A percentile compares a stretch with the other conserved stretches of the same genome.
phyloP scores from a whole-genome alignment of 495 filamentous ascomycete genomes.

The Opeltia flavorubescens region DNA sequence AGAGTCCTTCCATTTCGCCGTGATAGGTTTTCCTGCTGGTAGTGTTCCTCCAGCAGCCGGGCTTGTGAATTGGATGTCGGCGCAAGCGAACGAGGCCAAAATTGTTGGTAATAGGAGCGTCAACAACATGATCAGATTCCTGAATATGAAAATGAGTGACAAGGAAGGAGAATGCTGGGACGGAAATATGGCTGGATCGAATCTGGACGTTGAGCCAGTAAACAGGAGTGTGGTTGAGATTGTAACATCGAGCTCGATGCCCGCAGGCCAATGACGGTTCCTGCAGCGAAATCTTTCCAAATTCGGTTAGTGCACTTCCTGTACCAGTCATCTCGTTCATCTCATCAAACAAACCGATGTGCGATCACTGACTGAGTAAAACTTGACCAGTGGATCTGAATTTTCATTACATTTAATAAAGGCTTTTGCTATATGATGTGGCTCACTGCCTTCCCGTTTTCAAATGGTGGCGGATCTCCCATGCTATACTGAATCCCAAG shows the following conservation, averaged over 20 bases:
- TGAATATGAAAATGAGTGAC: conserved; percentile 3
- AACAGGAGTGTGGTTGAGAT: not conserved
- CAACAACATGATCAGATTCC: conserved; percentile 17
- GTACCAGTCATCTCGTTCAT: no score
- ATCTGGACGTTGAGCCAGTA: no score
- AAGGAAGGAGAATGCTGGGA: not conserved
- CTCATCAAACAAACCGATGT: no score
- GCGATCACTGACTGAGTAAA: no score
- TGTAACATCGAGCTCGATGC: not conserved
- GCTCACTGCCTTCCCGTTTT: no score
- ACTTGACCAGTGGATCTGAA: no score
- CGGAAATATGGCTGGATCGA: not conserved
- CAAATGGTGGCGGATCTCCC: no score
- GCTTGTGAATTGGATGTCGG: conserved; percentile 41
- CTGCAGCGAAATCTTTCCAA: not conserved
- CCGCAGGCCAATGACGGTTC: not conserved
- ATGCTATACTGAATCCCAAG: no score
- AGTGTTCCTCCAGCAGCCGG: conserved; percentile 34
- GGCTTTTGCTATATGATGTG: no score
- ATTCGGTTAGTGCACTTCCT: not conserved
- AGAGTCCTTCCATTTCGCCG: conserved; percentile 45
- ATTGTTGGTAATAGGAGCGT: conserved; percentile 26
- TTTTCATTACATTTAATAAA: no score
- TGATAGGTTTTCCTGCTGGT: conserved; percentile 31
- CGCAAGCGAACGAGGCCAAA: conserved; percentile 30